Evolutionary conservation across 2,329 filamentous ascomycete species (phyloP).

Genomic region (Helminthosporium solani): DNA sequence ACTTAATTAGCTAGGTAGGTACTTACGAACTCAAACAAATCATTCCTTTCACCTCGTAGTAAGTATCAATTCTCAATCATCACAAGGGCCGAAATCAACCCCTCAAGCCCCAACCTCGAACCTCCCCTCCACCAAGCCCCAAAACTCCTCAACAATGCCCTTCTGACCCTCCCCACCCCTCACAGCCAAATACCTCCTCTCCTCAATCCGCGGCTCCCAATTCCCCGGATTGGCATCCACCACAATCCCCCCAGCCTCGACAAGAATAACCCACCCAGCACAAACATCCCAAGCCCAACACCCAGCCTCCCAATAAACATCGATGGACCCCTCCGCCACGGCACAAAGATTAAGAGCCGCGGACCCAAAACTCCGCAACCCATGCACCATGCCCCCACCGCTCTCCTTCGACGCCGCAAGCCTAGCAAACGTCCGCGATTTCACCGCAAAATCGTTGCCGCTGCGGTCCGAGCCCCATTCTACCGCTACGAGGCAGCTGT

Average conservation of each 20-base stretch:
- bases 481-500: constrained; percentile 63
- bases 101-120: constrained; percentile 44
- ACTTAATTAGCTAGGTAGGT: no score
- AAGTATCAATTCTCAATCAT: no score
- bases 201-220: constrained; percentile 62
- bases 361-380: constrained; percentile 67
- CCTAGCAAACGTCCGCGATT: constrained; percentile 64
- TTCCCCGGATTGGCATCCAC: constrained; percentile 71
- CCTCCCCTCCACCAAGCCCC: constrained; percentile 48
- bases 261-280: constrained; percentile 74
- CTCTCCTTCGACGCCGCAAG: constrained; percentile 54
- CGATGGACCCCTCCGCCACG: constrained; percentile 69
- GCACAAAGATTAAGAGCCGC: constrained; percentile 75
- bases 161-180: constrained; percentile 49
- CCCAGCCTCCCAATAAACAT: constrained; percentile 79
- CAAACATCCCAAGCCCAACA: constrained; percentile 87
- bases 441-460: constrained; percentile 70
- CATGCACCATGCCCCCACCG: constrained; percentile 76
- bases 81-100: no score
- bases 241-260: constrained; percentile 72
- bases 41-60: not conserved
- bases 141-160: constrained; percentile 52
- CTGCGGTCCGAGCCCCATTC: constrained; percentile 73
- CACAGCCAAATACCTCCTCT: constrained; percentile 56
- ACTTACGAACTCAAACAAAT: no score